These are phyloP conservation scores for Juncus effusus DNA, from an alignment of 176 grass and related monocot genomes.

Conservation along the genomic window DNA sequence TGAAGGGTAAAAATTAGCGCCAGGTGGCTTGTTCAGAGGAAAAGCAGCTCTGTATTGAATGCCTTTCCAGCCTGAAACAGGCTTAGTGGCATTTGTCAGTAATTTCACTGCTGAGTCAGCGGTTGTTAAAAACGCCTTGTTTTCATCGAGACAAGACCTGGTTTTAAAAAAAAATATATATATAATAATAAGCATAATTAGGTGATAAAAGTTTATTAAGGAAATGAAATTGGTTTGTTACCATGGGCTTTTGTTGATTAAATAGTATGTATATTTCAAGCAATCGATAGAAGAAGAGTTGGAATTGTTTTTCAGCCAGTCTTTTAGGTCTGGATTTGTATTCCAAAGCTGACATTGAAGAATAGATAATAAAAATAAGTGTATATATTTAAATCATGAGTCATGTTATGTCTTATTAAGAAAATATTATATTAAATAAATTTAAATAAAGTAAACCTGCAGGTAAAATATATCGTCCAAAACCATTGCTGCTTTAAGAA, in stretches of 20 bases:
- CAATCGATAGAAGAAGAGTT: conserved; percentile 56
- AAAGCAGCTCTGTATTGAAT: conserved; percentile 82
- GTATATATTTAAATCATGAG: conserved; percentile 12
- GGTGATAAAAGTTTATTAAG: conserved; percentile 12
- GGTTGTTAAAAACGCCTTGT: conserved; percentile 74
- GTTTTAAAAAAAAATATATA: conserved; percentile 26
- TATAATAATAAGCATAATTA: background rate
- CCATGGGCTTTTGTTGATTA: conserved; percentile 96
- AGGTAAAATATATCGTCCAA: conserved; percentile 89
- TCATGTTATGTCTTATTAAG: background rate
- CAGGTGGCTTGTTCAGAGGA: conserved; percentile 71
- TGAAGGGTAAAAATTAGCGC: conserved; percentile 92
- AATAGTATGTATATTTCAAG: conserved; percentile 87
- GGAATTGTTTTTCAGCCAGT: conserved; percentile 69
- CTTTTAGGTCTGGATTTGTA: conserved; percentile 63
- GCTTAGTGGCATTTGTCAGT: conserved; percentile 57
- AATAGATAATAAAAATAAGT: conserved; percentile 29
- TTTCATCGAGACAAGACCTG: conserved; percentile 96
- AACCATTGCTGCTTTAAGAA: conserved; percentile 75
- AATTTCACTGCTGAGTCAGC: conserved; percentile 84
- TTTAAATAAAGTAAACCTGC: conserved; percentile 52
- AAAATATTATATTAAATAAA: conserved; percentile 17
- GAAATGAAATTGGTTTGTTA: conserved; percentile 39
- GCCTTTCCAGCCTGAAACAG: conserved; percentile 83
- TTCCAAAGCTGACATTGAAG: conserved; percentile 55